Conservation (phyloP, 2,329 filamentous ascomycete species). For the Pezizomycotina sp. region DNA sequence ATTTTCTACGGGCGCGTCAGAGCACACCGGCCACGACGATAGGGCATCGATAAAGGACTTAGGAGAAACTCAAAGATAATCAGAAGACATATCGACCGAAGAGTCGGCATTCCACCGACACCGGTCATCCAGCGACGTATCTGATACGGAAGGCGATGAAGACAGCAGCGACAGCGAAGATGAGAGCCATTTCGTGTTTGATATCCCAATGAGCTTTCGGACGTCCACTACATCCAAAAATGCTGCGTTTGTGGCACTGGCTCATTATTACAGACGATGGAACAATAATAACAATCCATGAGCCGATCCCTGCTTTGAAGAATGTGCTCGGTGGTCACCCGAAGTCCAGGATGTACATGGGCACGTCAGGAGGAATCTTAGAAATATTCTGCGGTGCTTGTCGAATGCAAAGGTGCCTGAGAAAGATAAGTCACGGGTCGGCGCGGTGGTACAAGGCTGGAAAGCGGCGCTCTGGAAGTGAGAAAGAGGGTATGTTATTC, state of each 20-base stretch:
- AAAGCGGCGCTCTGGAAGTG: conserved; percentile 25
- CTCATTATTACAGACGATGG: conserved; percentile 29
- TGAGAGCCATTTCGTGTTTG: conserved; percentile 15
- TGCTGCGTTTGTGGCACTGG: conserved; percentile 38
- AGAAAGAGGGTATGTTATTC: conserved; percentile 24
- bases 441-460: conserved; percentile 32
- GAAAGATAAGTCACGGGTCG: conserved; percentile 36
- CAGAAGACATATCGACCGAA: conserved; percentile 21
- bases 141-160: too few relatives aligned
- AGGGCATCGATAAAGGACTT: not conserved
- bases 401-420: conserved; percentile 26
- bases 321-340: conserved; percentile 19
- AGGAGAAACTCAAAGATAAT: not conserved
- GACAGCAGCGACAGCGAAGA: conserved; percentile 5
- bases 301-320: conserved; percentile 29
- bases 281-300: conserved; percentile 35
- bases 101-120: conserved; percentile 25
- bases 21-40: not conserved
- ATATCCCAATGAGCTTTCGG: too few relatives aligned
- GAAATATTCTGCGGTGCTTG: conserved; percentile 23
- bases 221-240: conserved; percentile 27
- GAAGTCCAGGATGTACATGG: conserved; percentile 14
- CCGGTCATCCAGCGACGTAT: too few relatives aligned
- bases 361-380: conserved; percentile 25
- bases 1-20: conserved; percentile 9